These are phyloP conservation scores for Pholiota conissans DNA, from an alignment of 768 basidiomycete species.

Conservation along the genomic window DNA sequence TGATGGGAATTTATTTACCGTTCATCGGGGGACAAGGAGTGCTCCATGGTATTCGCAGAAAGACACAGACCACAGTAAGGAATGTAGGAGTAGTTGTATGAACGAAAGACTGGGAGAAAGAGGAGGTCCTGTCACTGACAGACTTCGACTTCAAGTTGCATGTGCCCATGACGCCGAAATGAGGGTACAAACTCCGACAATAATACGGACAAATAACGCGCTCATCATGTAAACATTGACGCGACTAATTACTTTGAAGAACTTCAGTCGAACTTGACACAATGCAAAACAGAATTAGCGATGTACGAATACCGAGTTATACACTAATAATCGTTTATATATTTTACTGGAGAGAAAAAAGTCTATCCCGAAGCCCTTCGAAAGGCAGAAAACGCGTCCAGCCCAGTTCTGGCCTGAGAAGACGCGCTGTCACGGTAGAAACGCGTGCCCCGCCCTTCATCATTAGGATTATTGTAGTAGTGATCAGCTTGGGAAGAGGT, in stretches of 20 bases:
- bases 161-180: conserved; percentile 9
- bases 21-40: conserved; percentile 13
- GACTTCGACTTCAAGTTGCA: not conserved
- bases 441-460: not conserved
- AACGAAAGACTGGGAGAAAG: not conserved
- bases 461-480: not conserved
- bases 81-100: too few species aligned
- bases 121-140: not conserved
- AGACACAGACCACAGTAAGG: not conserved
- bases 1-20: conserved; percentile 12
- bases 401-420: too few species aligned
- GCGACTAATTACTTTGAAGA: not conserved
- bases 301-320: not conserved
- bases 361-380: not conserved
- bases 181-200: conserved; percentile 19
- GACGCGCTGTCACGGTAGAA: too few species aligned
- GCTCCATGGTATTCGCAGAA: conserved; percentile 16
- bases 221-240: conserved; percentile 7
- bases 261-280: not conserved
- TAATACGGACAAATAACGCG: conserved; percentile 22
- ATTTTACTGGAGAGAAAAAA: not conserved
- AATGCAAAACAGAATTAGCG: too few species aligned
- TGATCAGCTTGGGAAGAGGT: not conserved
- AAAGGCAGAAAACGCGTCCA: not conserved
- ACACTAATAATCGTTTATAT: not conserved